Percentiles rank a stretch among this genome's conserved stretches.
phyloP scores from a whole-genome alignment of 2,329 filamentous ascomycete species.

The Colletotrichum tamarilloi region DNA sequence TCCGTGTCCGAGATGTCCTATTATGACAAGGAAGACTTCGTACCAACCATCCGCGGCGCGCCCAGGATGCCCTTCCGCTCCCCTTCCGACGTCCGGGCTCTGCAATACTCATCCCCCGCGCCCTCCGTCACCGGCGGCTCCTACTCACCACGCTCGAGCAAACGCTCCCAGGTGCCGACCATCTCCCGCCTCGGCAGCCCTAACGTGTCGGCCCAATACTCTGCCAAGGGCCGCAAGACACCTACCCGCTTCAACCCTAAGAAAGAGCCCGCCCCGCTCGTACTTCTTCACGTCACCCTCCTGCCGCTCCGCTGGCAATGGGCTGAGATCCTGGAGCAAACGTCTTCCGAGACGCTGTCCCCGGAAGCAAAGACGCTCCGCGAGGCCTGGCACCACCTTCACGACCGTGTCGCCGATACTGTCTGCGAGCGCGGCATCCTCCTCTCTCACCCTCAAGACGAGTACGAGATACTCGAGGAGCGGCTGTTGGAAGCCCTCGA shows the following conservation, averaged over 20 bases:
- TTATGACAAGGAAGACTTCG: slow-evolving; percentile 56
- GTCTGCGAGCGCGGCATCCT: slow-evolving; percentile 80
- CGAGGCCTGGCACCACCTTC: slow-evolving; percentile 74
- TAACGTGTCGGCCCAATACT: slow-evolving; percentile 61
- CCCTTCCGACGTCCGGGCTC: slow-evolving; percentile 74
- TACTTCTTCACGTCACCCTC: slow-evolving; percentile 82
- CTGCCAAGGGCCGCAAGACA: slow-evolving; percentile 64
- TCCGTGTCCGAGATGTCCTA: slow-evolving; percentile 55
- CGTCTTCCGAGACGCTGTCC: slow-evolving; percentile 52
- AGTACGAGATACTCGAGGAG: slow-evolving; percentile 72
- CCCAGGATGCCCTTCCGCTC: slow-evolving; percentile 75
- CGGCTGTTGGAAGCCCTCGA: slow-evolving; percentile 69
- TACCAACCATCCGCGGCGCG: slow-evolving; percentile 67
- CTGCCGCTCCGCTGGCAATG: slow-evolving; percentile 77
- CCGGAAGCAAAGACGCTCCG: slow-evolving; percentile 62
- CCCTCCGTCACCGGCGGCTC: slow-evolving; percentile 59
- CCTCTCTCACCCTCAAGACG: slow-evolving; percentile 81
- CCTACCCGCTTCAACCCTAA: slow-evolving; percentile 67
- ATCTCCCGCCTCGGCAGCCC: slow-evolving; percentile 70
- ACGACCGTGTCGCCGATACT: slow-evolving; percentile 78
- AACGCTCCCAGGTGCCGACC: slow-evolving; percentile 57
- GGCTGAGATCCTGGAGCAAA: slow-evolving; percentile 62
- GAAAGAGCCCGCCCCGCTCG: slow-evolving; percentile 71
- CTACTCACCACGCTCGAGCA: slow-evolving; percentile 64
- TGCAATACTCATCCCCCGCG: slow-evolving; percentile 78